phyloP scores from a whole-genome alignment of 139 green algal species.

The Chlamydomonas sp. region DNA sequence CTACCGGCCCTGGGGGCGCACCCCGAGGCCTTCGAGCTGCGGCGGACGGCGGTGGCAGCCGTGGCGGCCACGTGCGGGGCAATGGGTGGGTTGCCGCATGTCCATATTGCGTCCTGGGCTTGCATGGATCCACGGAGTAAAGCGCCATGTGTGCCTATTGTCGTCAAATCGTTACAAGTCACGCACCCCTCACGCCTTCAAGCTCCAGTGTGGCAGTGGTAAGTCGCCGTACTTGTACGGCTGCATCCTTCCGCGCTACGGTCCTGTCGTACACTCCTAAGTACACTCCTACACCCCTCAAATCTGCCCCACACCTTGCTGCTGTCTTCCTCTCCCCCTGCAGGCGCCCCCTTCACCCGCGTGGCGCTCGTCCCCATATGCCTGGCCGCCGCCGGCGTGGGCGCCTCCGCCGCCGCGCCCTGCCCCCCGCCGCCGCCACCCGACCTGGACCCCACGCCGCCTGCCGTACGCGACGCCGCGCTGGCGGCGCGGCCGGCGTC shows the following conservation, averaged over 20 bases:
- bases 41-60: constrained; percentile 11
- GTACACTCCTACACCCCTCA: not conserved
- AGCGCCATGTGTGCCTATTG: not conserved
- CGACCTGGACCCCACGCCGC: not conserved
- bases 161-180: not conserved
- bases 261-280: not conserved
- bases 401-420: not conserved
- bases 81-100: constrained; percentile 27
- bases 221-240: too few relatives aligned
- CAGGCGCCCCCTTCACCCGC: constrained; percentile 22
- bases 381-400: not conserved
- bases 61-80: constrained; percentile 5
- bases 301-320: too few relatives aligned
- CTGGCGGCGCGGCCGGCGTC: not conserved
- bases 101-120: not conserved
- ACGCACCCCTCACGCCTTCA: too few relatives aligned
- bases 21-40: constrained; percentile 12
- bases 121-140: not conserved
- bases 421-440: not conserved
- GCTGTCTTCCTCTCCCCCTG: too few relatives aligned
- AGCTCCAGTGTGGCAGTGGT: too few relatives aligned
- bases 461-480: too few relatives aligned
- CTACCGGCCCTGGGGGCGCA: not conserved
- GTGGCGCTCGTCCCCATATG: constrained; percentile 31
- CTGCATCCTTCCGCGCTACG: too few relatives aligned